Conservation (phyloP, 2,329 filamentous ascomycete species). For the Hymenoscyphus fraxineus region DNA sequence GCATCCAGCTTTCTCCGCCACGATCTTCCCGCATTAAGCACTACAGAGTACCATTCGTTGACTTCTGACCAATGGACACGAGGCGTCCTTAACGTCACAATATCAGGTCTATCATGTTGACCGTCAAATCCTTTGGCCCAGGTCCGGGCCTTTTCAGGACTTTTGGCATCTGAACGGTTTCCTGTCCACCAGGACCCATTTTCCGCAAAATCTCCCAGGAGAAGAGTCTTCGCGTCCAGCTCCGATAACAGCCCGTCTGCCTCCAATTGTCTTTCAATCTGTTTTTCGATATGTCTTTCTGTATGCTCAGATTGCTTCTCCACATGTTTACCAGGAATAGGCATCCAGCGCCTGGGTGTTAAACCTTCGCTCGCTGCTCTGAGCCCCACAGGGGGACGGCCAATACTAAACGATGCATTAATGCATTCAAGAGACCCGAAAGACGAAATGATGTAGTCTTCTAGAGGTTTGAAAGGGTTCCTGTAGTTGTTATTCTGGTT, state of each 20-base stretch:
- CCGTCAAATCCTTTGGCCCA: constrained; percentile 28
- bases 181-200: constrained; percentile 83
- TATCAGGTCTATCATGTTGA: constrained; percentile 23
- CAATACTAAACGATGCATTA: constrained; percentile 70
- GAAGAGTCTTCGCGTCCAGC: constrained; percentile 69
- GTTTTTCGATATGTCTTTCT: not conserved
- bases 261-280: constrained; percentile 32
- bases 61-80: constrained; percentile 72
- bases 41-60: constrained; percentile 67
- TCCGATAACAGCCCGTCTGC: constrained; percentile 45
- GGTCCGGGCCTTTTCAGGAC: constrained; percentile 33
- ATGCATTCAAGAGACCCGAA: constrained; percentile 68
- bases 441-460: constrained; percentile 69
- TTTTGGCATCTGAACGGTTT: constrained; percentile 42
- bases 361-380: constrained; percentile 30
- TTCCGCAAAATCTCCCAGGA: constrained; percentile 72
- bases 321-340: constrained; percentile 19
- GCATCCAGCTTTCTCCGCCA: constrained; percentile 62
- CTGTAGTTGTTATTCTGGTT: constrained; percentile 41
- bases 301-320: constrained; percentile 25
- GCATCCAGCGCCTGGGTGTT: constrained; percentile 15
- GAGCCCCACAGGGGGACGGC: constrained; percentile 39
- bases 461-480: constrained; percentile 68
- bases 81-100: constrained; percentile 58
- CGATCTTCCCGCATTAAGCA: constrained; percentile 62